Percentiles rank a stretch among this genome's conserved stretches.
These are phyloP conservation scores for Bimuria novae-zelandiae DNA, from an alignment of 2,329 filamentous ascomycete genomes.

Conservation along the genomic window DNA sequence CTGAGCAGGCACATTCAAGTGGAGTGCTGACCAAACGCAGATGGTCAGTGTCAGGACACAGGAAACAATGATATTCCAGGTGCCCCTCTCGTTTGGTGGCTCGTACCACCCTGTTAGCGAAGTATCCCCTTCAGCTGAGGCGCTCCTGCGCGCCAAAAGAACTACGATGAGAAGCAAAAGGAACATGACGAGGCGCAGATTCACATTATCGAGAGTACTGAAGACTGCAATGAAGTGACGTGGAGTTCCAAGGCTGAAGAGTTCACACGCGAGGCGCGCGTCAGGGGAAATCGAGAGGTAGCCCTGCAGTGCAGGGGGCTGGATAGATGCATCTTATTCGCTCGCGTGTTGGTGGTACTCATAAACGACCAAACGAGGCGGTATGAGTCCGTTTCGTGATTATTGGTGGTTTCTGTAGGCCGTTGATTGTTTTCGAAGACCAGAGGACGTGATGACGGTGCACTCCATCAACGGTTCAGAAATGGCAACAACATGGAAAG, in stretches of 20 bases:
- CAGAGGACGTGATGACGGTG: too few species aligned
- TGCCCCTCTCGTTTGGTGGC: slow-evolving; percentile 22
- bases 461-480: too few species aligned
- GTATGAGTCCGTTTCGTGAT: neutral
- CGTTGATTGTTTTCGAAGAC: too few species aligned
- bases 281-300: neutral
- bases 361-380: neutral
- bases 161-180: slow-evolving; percentile 9
- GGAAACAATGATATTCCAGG: slow-evolving; percentile 24
- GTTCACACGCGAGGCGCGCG: slow-evolving; percentile 3
- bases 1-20: slow-evolving; percentile 27
- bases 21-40: slow-evolving; percentile 31
- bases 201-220: neutral
- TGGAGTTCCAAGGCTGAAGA: slow-evolving; percentile 3
- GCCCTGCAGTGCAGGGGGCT: slow-evolving; percentile 2
- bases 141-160: slow-evolving; percentile 10
- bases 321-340: neutral
- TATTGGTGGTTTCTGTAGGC: too few species aligned
- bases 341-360: neutral
- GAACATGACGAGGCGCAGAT: slow-evolving; percentile 9
- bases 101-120: slow-evolving; percentile 23
- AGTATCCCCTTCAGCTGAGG: slow-evolving; percentile 6
- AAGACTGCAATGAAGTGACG: neutral
- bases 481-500: too few species aligned
- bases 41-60: slow-evolving; percentile 28